Evolutionary conservation across 2,329 filamentous ascomycete species (phyloP).

Genomic region (Pseudocercospora pini-densiflorae): DNA sequence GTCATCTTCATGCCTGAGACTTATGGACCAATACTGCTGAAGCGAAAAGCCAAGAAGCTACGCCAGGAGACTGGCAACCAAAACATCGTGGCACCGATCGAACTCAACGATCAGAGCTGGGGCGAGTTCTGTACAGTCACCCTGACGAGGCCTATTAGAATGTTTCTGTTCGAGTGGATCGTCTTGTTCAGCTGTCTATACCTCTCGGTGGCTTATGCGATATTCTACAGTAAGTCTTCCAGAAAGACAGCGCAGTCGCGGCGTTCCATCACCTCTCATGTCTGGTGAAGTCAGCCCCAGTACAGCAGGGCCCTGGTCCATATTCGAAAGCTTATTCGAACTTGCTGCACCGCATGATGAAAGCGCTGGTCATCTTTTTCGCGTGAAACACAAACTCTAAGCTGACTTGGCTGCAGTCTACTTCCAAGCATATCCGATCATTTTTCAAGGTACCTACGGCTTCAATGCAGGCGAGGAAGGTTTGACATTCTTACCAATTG

Average conservation of each 20-base stretch:
- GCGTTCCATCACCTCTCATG: neutral
- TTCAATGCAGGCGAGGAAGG: constrained; percentile 68
- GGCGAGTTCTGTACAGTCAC: constrained; percentile 70
- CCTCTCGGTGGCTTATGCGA: constrained; percentile 65
- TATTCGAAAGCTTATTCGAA: no score
- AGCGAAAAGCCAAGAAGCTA: constrained; percentile 57
- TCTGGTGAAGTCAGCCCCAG: no score
- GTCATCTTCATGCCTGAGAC: constrained; percentile 64
- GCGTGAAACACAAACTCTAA: no score
- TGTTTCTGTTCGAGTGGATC: constrained; percentile 75
- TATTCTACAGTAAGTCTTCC: constrained; percentile 59
- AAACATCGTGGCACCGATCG: constrained; percentile 63
- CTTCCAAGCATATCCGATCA: constrained; percentile 72
- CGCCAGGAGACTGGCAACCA: constrained; percentile 62
- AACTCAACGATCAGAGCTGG: constrained; percentile 62
- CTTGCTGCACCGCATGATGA: no score
- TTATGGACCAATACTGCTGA: constrained; percentile 51
- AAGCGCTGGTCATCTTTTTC: no score
- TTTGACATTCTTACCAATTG: constrained; percentile 71
- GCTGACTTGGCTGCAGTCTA: constrained; percentile 53
- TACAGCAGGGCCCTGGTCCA: no score
- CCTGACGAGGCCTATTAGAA: constrained; percentile 71
- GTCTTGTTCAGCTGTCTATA: constrained; percentile 74
- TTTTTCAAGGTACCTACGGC: constrained; percentile 67
- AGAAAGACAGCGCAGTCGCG: neutral